Evolutionary conservation across 2,329 filamentous ascomycete species (phyloP).

Genomic region (Ophiostoma perfectum): DNA sequence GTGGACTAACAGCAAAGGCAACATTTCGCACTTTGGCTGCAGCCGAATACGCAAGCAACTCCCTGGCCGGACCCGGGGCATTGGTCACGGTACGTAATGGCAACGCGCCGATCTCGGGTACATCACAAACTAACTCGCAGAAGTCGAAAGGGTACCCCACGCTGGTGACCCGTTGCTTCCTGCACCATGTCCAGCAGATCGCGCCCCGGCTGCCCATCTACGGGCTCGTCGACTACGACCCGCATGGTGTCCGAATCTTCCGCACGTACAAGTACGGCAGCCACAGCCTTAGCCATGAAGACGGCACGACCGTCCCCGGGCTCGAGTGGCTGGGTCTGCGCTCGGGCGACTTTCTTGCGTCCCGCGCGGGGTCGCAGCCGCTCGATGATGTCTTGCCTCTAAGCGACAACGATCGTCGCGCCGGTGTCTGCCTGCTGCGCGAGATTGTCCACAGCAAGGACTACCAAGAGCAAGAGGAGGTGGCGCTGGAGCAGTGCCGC

Average conservation of each 20-base stretch:
- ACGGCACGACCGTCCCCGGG: slow-evolving; percentile 42
- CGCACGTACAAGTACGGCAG: slow-evolving; percentile 69
- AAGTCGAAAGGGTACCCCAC: slow-evolving; percentile 82
- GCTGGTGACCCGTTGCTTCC: slow-evolving; percentile 34
- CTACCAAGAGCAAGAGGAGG: slow-evolving; percentile 26
- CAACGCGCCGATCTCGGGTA: not conserved
- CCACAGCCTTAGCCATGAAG: slow-evolving; percentile 56
- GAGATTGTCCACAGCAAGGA: slow-evolving; percentile 31
- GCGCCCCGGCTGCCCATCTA: slow-evolving; percentile 48
- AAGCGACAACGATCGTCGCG: slow-evolving; percentile 51
- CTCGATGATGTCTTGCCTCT: slow-evolving; percentile 37
- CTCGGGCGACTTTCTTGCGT: slow-evolving; percentile 18
- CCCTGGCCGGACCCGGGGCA: slow-evolving; percentile 51
- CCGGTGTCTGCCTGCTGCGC: slow-evolving; percentile 50
- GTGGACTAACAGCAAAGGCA: slow-evolving; percentile 42
- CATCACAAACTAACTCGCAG: not conserved
- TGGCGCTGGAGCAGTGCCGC: slow-evolving; percentile 39
- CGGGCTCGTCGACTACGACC: slow-evolving; percentile 68
- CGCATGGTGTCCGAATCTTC: slow-evolving; percentile 68
- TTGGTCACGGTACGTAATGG: slow-evolving; percentile 55
- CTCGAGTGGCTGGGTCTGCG: slow-evolving; percentile 61
- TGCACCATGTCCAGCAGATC: not conserved
- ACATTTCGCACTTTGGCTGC: slow-evolving; percentile 64
- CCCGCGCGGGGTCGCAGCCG: not conserved
- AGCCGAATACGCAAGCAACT: slow-evolving; percentile 49